Percentiles rank a stretch among this genome's conserved stretches.
Evolutionary conservation across 2,329 filamentous ascomycete genomes (phyloP).

Genomic region (Claviceps paspali): DNA sequence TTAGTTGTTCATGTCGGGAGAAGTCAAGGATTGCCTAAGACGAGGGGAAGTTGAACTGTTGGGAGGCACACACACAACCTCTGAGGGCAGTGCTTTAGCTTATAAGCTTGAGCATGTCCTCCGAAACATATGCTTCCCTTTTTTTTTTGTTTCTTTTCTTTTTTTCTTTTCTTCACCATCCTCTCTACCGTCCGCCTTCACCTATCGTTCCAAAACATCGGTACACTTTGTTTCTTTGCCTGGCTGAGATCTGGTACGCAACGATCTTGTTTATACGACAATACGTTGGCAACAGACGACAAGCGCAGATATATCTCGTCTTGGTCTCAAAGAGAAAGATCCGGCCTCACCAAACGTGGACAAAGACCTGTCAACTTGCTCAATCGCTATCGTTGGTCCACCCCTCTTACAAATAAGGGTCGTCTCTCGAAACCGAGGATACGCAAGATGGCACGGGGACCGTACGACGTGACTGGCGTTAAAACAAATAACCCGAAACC

Average conservation of each 20-base stretch:
- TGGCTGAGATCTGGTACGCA: too few relatives aligned
- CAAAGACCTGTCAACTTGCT: too few relatives aligned
- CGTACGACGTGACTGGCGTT: constrained; percentile 23
- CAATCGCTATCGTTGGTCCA: not conserved
- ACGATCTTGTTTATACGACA: not conserved
- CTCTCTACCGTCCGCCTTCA: too few relatives aligned
- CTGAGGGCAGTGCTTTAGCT: constrained; percentile 3
- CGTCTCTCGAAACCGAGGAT: not conserved
- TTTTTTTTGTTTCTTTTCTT: not conserved
- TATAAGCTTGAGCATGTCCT: constrained; percentile 10
- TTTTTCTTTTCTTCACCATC: not conserved
- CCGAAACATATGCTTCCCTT: constrained; percentile 2
- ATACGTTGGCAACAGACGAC: not conserved
- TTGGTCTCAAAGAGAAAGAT: too few relatives aligned
- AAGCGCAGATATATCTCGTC: not conserved
- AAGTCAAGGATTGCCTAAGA: constrained; percentile 1
- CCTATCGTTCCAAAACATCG: too few relatives aligned
- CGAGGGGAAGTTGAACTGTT: not conserved
- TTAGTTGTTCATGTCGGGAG: not conserved
- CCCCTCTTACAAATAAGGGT: not conserved
- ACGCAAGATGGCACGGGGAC: constrained; percentile 18
- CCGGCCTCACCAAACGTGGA: too few relatives aligned
- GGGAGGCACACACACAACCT: constrained; percentile 3
- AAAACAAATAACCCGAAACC: constrained; percentile 20
- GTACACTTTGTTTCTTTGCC: too few relatives aligned